phyloP scores from a whole-genome alignment of 352 stramenopile species.

The Pythium rhizo-oryzae region DNA sequence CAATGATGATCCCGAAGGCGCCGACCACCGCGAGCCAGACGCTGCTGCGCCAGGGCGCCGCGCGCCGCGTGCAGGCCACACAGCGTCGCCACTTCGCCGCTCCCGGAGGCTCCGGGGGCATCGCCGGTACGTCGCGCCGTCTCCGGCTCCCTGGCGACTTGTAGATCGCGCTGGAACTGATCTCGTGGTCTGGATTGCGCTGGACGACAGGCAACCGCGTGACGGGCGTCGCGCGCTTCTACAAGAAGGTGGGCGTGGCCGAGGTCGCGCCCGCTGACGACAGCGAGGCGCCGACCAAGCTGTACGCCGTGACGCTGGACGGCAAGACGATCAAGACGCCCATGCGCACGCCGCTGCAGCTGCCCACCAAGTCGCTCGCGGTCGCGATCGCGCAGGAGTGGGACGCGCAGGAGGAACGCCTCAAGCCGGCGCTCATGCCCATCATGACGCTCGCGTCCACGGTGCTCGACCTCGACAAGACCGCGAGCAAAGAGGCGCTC shows the following conservation, averaged over 20 bases:
- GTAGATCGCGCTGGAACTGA: neutral
- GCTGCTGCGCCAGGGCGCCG: conserved; percentile 7
- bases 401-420: conserved; percentile 76
- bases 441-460: conserved; percentile 89
- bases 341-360: conserved; percentile 53
- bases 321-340: conserved; percentile 85
- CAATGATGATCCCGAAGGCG: conserved; percentile 21
- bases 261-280: conserved; percentile 36
- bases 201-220: conserved; percentile 65
- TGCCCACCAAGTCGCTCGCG: conserved; percentile 72
- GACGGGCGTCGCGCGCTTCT: conserved; percentile 79
- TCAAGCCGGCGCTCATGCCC: conserved; percentile 83
- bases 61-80: conserved; percentile 9
- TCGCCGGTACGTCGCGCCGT: conserved; percentile 27
- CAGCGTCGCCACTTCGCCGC: conserved; percentile 30
- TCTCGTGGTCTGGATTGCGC: too few relatives aligned
- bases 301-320: conserved; percentile 77
- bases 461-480: conserved; percentile 66
- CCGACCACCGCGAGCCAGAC: conserved; percentile 10
- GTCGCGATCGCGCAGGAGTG: conserved; percentile 81
- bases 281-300: neutral
- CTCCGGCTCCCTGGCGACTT: neutral
- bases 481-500: conserved; percentile 55
- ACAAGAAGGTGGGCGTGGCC: conserved; percentile 77
- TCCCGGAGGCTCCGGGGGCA: conserved; percentile 25